Percentiles rank a stretch among this genome's conserved stretches.
phyloP scores from a whole-genome alignment of 176 grass and related monocot species.

The Puccinellia tenuiflora region DNA sequence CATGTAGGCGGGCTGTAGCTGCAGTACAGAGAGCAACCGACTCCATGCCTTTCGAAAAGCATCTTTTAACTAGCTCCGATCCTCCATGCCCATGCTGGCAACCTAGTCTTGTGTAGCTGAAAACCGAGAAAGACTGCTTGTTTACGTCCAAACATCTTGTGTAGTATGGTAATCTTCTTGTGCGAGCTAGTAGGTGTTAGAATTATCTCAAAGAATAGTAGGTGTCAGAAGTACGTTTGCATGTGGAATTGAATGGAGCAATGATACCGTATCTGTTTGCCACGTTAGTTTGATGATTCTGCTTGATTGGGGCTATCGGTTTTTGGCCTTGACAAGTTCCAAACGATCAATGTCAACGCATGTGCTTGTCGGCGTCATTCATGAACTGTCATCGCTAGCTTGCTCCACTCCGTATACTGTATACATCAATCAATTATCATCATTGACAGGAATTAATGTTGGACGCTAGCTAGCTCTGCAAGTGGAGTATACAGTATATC shows the following conservation, averaged over 20 bases:
- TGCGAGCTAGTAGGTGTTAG: background rate
- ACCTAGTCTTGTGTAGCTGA: too few species aligned
- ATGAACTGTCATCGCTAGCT: constrained; percentile 21
- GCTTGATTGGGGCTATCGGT: background rate
- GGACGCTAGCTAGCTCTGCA: background rate
- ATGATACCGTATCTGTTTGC: background rate
- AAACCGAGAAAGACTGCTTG: too few species aligned
- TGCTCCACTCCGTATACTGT: constrained; percentile 6
- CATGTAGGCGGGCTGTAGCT: background rate
- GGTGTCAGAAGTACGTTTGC: background rate
- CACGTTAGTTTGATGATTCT: background rate
- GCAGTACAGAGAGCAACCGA: too few species aligned
- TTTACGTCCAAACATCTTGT: too few species aligned
- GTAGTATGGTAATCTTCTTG: background rate
- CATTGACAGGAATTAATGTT: background rate
- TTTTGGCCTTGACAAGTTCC: background rate
- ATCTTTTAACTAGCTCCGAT: background rate
- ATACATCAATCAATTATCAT: background rate
- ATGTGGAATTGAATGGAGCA: background rate
- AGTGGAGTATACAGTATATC: background rate
- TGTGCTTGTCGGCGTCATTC: constrained; percentile 13
- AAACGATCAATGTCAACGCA: constrained; percentile 26
- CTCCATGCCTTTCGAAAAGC: constrained; percentile 15
- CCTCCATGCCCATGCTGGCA: background rate
- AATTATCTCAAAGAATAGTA: too few species aligned